Conservation (phyloP, 2,329 filamentous ascomycete genomes). For the Cladosporium sp. region DNA sequence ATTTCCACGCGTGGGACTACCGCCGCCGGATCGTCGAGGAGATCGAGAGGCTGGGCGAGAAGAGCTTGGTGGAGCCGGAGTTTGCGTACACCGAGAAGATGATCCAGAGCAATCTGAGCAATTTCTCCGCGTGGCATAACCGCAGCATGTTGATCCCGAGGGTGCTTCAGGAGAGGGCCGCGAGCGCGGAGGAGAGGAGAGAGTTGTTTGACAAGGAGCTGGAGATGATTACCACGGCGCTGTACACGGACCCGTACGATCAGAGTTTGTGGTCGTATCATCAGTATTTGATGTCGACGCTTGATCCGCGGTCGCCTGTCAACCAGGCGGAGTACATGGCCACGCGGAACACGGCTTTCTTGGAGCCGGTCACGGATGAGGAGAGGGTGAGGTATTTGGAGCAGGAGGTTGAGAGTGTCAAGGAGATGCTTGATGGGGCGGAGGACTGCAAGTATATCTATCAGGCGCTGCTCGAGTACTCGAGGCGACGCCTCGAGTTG, state of each 20-base stretch:
- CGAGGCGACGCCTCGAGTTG: slow-evolving; percentile 58
- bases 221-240: slow-evolving; percentile 69
- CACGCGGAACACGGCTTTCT: slow-evolving; percentile 50
- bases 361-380: slow-evolving; percentile 59
- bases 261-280: slow-evolving; percentile 98
- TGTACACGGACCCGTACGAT: slow-evolving; percentile 89
- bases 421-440: slow-evolving; percentile 63
- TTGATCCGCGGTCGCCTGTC: slow-evolving; percentile 53
- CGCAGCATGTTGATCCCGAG: slow-evolving; percentile 79
- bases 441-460: slow-evolving; percentile 85
- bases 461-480: slow-evolving; percentile 77
- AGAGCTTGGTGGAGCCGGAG: slow-evolving; percentile 69
- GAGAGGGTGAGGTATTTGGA: slow-evolving; percentile 67
- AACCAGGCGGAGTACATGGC: slow-evolving; percentile 23
- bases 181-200: slow-evolving; percentile 62
- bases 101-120: slow-evolving; percentile 81
- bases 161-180: slow-evolving; percentile 69
- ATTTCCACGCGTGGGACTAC: slow-evolving; percentile 97
- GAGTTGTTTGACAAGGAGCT: slow-evolving; percentile 77
- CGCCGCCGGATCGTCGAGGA: slow-evolving; percentile 74
- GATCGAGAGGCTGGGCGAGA: slow-evolving; percentile 60
- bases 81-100: slow-evolving; percentile 89
- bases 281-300: slow-evolving; percentile 74
- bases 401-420: slow-evolving; percentile 72
- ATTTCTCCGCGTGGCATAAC: slow-evolving; percentile 97